Base-by-base conservation (phyloP, 441 rosid genomes). In the Kokia cookei region DNA sequence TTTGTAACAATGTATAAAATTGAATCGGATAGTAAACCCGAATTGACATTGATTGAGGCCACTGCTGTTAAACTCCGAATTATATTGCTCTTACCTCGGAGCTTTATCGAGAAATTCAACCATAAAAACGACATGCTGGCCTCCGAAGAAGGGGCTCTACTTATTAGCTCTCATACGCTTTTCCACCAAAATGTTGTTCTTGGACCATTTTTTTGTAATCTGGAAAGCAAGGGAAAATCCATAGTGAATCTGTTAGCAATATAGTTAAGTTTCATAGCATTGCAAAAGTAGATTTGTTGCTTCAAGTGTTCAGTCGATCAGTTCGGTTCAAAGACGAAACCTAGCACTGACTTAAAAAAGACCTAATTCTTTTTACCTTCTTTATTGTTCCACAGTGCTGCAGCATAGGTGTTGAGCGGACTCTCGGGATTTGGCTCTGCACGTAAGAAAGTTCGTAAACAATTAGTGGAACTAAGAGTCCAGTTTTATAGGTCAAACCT, bases 401-500 rank as follows among this genome's bases (percentile, higher is more conserved):
- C 90, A 19, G 88, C 88, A 57, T 82, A 80, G 81, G 79, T 80
- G 82, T 87, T 84, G 42, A 87, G 85, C 65, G 91, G 91, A 75
- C 87, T 82, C 32, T 85, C 89, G 3, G 83, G 84, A 64, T 87
- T 87, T 22, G 89, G 89, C 57, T 87, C 87, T 85, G 86, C 87
- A 71, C 7, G 60, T 7, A 65, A 63, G 17, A 68, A 76, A 27
- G 40, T 22, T 51, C 6, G 19, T 73, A 57, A 77, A 60, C 73
- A 35, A 50, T 59, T 66, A 17, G 7, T 51, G 2, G 12, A 57
- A 40, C 2, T 40, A 43, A 1, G 3, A 19, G 42, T 68, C 37
- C 19, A 14, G 55, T 70, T 69, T 27, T 6, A 7, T 50, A 8
- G 59, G 40, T 37, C 15, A 24, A 42, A 51, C 32, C 22, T 14